Conservation (phyloP, 176 grass and related monocot genomes). For the Ensete glaucum region DNA sequence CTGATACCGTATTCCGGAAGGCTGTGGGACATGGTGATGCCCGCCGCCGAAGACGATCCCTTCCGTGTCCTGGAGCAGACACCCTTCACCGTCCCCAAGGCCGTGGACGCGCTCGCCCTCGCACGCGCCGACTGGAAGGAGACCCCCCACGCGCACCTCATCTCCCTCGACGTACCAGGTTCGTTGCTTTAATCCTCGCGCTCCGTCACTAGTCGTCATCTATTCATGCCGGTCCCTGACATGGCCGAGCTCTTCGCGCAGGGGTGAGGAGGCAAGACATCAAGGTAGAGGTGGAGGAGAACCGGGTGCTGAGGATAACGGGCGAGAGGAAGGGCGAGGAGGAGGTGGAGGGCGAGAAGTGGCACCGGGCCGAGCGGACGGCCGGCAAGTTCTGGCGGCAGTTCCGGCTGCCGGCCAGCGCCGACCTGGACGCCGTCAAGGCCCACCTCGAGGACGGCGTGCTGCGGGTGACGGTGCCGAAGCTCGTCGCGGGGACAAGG, state of each 20-base stretch:
- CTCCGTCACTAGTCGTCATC: too few relatives aligned
- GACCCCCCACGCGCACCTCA: conserved; percentile 37
- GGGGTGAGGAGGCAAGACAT: conserved; percentile 38
- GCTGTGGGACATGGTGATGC: conserved; percentile 30
- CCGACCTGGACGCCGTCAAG: background rate
- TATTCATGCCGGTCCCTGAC: too few relatives aligned
- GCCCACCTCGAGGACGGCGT: background rate
- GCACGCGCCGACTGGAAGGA: conserved; percentile 45
- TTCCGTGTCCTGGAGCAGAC: conserved; percentile 49
- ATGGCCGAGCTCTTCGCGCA: background rate
- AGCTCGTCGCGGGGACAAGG: background rate
- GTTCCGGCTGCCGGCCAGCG: conserved; percentile 5
- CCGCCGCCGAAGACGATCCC: conserved; percentile 22
- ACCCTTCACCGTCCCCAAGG: conserved; percentile 9
- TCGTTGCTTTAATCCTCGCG: background rate
- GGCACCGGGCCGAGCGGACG: conserved; percentile 44
- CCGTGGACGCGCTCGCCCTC: conserved; percentile 6
- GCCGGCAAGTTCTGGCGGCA: conserved; percentile 20
- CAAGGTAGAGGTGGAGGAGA: conserved; percentile 47
- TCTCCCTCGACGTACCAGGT: conserved; percentile 39
- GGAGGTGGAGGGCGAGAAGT: conserved; percentile 28
- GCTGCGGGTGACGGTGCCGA: conserved; percentile 4
- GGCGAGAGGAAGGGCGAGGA: conserved; percentile 36
- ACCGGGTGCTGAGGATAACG: conserved; percentile 35
- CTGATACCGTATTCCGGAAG: conserved; percentile 33